Evolutionary conservation across 2,329 filamentous ascomycete genomes (phyloP), one percentile per base, ranked within the genome.

Genomic region (Fusarium irregulare): DNA sequence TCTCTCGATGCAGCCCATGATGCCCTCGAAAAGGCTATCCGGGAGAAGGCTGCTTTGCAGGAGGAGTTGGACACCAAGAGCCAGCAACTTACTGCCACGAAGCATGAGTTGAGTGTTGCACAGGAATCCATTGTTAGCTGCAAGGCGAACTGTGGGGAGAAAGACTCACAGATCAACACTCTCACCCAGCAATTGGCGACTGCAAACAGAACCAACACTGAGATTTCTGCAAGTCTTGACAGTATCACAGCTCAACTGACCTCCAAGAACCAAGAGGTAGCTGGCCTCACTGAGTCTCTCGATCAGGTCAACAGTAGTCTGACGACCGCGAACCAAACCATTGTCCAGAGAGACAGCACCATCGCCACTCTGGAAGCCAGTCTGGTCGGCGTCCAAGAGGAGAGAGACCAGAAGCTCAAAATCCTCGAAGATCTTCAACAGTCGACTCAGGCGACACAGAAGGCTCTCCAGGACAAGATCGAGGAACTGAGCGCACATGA

Each of bases 391-490:
- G 49, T 34, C 4, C 48, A 45, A 23, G 28, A 46, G 12, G 48
- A 55, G 16, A 16, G 49, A 40, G 40, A 59, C 8, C 40, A 59
- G 23, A 59, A 59, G 20, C 11, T 59, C 6, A 45, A 45, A n/a
- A 1, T 59, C 4, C 40, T 59, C 3, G 28, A 59, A 9, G 56
- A 46, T 7, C 40, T 55, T 9, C 56, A 59, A 2, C 27, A 55
- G 21, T 59, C 56, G 1, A 55, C 56, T 2, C 23, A 46, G 16
- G 8, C 23, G 9, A 53, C 37, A 27, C 55, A 58, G 14, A 58
- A 58, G 18, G 47, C 55, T 18, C 55, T 58, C 6, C 46, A 58
- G 18, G 55, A 44, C 18, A 58, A 58, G 47, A 58, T 58, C 9
- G 47, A 58, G 4, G 37, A 58, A 8, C 6, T 58, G 2, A 53